Evolutionary conservation across 805 yeast species (phyloP).

Genomic region (Zygosaccharomyces kombuchaensis): DNA sequence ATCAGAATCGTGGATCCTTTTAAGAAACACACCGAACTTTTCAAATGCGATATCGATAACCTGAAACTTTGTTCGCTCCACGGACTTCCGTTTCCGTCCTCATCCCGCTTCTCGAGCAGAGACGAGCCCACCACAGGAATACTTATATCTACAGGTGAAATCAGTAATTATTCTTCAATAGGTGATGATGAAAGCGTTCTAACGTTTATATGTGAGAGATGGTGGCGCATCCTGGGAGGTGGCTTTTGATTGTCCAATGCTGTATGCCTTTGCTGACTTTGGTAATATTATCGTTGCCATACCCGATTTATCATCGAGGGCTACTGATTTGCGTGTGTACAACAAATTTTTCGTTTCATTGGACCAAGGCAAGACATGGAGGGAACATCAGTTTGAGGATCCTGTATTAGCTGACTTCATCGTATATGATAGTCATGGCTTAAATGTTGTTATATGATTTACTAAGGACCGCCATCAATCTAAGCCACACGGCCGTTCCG

Average conservation of each 20-base stretch:
- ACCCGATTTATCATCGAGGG: slow-evolving; percentile 28
- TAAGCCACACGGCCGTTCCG: background rate
- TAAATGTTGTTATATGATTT: slow-evolving; percentile 44
- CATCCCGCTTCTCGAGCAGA: slow-evolving; percentile 25
- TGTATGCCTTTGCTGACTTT: slow-evolving; percentile 65
- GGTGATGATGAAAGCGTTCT: slow-evolving; percentile 16
- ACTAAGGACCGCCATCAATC: background rate
- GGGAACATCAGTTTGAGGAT: slow-evolving; percentile 42
- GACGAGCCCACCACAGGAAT: slow-evolving; percentile 53
- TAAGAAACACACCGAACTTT: slow-evolving; percentile 18
- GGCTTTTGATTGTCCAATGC: slow-evolving; percentile 48
- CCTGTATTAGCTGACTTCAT: slow-evolving; percentile 45
- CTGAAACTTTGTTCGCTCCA: slow-evolving; percentile 48
- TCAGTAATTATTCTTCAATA: slow-evolving; percentile 11
- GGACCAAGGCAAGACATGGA: slow-evolving; percentile 73
- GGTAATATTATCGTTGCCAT: slow-evolving; percentile 68
- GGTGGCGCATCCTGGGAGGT: slow-evolving; percentile 72
- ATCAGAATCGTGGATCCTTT: slow-evolving; percentile 44
- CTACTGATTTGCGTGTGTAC: too few species aligned
- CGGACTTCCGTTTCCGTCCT: background rate
- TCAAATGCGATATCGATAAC: slow-evolving; percentile 27
- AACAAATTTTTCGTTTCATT: slow-evolving; percentile 49
- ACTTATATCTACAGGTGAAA: slow-evolving; percentile 20
- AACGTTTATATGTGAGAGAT: slow-evolving; percentile 66
- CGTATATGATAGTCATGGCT: slow-evolving; percentile 66